These are phyloP conservation scores for Rhinocladiella mackenziei DNA, from an alignment of 2,329 filamentous ascomycete genomes.

Conservation along the genomic window DNA sequence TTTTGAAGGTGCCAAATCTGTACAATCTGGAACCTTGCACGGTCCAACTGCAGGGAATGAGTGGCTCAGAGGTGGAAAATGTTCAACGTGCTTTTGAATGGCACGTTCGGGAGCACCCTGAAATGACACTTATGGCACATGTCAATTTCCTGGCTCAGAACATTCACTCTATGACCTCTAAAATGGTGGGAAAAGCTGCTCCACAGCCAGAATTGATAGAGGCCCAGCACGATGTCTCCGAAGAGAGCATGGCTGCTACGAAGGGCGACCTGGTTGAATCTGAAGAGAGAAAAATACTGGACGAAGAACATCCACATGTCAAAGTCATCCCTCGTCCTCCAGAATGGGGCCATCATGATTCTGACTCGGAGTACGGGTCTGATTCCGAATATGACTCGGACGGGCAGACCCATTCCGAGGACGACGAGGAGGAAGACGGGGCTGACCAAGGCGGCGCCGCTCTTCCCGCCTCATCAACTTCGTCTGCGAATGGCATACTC, in stretches of 20 bases:
- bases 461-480: constrained; percentile 31
- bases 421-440: constrained; percentile 37
- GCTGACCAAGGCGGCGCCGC: constrained; percentile 38
- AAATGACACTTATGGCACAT: constrained; percentile 66
- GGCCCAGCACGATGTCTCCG: background rate
- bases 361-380: constrained; percentile 32
- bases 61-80: constrained; percentile 56
- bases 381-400: constrained; percentile 46
- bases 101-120: constrained; percentile 53
- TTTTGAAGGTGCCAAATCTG: constrained; percentile 64
- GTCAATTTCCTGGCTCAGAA: constrained; percentile 72
- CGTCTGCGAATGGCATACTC: constrained; percentile 55
- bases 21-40: constrained; percentile 69
- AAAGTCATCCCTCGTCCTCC: constrained; percentile 70
- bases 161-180: constrained; percentile 62
- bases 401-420: constrained; percentile 39
- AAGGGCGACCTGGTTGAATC: background rate
- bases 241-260: background rate
- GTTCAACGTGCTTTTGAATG: constrained; percentile 63
- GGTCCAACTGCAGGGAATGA: constrained; percentile 62
- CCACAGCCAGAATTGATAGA: background rate
- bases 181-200: constrained; percentile 38
- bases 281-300: constrained; percentile 10
- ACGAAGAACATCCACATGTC: constrained; percentile 58
- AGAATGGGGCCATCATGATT: constrained; percentile 58